Conservation (phyloP, 345 rosid species). For the Bruguiera sexangula region DNA sequence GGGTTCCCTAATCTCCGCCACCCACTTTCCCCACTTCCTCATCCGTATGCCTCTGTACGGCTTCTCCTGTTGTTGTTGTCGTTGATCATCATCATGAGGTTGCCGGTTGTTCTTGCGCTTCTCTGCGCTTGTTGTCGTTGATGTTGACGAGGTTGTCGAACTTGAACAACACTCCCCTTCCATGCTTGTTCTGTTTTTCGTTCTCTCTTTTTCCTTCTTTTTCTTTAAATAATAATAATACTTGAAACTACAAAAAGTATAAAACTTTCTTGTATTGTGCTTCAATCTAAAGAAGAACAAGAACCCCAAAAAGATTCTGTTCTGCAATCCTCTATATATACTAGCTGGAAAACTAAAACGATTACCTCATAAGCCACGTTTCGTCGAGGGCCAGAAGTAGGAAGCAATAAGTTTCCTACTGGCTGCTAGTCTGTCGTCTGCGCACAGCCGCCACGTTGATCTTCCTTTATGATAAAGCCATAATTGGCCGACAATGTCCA, state of each 20-base stretch:
- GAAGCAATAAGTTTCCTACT: slow-evolving; percentile 25
- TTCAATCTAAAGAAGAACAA: not conserved
- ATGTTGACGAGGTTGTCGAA: slow-evolving; percentile 9
- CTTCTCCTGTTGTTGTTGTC: slow-evolving; percentile 20
- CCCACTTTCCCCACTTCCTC: slow-evolving; percentile 63
- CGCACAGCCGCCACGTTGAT: slow-evolving; percentile 65
- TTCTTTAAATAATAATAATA: not conserved
- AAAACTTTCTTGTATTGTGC: not conserved
- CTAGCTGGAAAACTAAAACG: not conserved
- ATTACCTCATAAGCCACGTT: not conserved
- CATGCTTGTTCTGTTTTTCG: slow-evolving; percentile 5
- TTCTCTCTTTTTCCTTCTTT: too few species aligned
- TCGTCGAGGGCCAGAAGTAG: not conserved
- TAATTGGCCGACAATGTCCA: slow-evolving; percentile 60
- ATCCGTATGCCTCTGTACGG: slow-evolving; percentile 47
- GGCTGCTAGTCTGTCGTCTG: slow-evolving; percentile 54
- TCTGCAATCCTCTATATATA: not conserved
- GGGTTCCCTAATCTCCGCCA: slow-evolving; percentile 51
- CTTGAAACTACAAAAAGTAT: not conserved
- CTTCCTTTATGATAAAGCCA: slow-evolving; percentile 42
- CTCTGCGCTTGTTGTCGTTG: not conserved
- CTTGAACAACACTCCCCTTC: slow-evolving; percentile 10
- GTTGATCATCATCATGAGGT: not conserved
- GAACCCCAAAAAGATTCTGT: not conserved
- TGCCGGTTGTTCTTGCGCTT: slow-evolving; percentile 22